Percentiles rank a stretch among this genome's conserved stretches.
Evolutionary conservation across 108 stramenopile genomes (phyloP).

Genomic region (Ochromonas danica): DNA sequence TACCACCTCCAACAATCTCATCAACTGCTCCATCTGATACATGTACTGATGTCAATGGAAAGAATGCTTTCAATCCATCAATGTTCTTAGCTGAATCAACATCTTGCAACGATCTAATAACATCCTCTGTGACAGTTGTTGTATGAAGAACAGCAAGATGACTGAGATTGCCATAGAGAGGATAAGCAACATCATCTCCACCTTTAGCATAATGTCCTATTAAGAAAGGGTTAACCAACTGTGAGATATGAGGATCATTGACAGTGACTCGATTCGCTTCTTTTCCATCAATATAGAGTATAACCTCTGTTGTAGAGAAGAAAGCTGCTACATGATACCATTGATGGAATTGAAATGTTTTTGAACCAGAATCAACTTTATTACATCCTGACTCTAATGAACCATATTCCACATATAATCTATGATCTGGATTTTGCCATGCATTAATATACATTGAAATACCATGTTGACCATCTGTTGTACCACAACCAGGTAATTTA

Average conservation of each 20-base stretch:
- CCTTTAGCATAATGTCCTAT: background rate
- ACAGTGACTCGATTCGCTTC: background rate
- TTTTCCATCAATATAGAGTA: conserved; percentile 1
- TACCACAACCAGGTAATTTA: conserved; percentile 51
- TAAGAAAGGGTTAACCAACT: background rate
- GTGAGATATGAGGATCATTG: background rate
- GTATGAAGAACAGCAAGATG: background rate
- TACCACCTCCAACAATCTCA: background rate
- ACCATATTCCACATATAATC: conserved; percentile 52
- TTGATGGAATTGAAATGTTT: background rate
- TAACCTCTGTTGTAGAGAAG: background rate
- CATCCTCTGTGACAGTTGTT: background rate
- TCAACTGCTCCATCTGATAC: background rate
- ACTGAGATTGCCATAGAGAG: conserved; percentile 10
- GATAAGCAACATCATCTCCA: background rate
- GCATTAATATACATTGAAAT: conserved; percentile 51
- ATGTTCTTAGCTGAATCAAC: background rate
- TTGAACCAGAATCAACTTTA: conserved; percentile 36
- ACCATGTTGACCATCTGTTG: conserved; percentile 36
- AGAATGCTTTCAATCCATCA: background rate
- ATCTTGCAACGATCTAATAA: background rate
- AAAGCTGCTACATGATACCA: conserved; percentile 32
- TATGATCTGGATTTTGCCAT: conserved; percentile 44
- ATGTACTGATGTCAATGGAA: background rate
- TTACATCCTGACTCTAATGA: conserved; percentile 46